Evolutionary conservation across 805 yeast genomes (phyloP), one percentile per base, ranked within the genome.

Genomic region (Candida easanensis): DNA sequence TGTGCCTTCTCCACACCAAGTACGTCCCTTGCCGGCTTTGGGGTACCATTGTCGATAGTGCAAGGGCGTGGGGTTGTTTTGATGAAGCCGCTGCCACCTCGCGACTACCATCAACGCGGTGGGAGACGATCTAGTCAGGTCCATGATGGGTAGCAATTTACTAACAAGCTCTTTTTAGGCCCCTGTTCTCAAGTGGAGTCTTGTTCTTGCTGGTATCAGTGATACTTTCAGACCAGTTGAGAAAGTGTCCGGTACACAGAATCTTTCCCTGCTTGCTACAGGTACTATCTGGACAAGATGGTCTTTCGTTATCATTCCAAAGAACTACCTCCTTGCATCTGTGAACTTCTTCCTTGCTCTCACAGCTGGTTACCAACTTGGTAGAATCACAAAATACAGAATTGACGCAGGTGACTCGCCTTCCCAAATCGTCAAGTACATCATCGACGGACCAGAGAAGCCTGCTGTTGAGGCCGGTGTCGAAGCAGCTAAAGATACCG

Each of bases 231-330:
- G 98, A 69, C 98, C 99, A 2, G 96, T 88, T 31, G 97, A 91
- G 59, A 82, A 83, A 57, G 74, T 91, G 38, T 82, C 93, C 28
- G 97, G 97, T 45, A 82, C 96, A 19, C 96, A 87, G 66, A 69
- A 62, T 79, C 47, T 58, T 34, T 56, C 98, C 2, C 73, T 91
- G 45, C 75, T 86, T 56, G 89, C 90, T 36, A 91, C 99, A 1
- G 99, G 97, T 42, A 79, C 80, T 41, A 88, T 91, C 57, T 91
- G 99, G 99, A 91, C 99, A 27, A 80, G 99, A 65, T 91, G 98
- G 98, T 89, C 97, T 14, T 78, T 90, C 67, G 93, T 90, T 51
- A 91, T 91, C 61, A 80, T 71, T 52, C 99, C 99, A 33, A 83
- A 84, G 68, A 91, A 91, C 68, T 74, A 76, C 54, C 70, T 93